Base-by-base conservation (phyloP, 2,329 filamentous ascomycete species). In the Arthrobotrys iridis region DNA sequence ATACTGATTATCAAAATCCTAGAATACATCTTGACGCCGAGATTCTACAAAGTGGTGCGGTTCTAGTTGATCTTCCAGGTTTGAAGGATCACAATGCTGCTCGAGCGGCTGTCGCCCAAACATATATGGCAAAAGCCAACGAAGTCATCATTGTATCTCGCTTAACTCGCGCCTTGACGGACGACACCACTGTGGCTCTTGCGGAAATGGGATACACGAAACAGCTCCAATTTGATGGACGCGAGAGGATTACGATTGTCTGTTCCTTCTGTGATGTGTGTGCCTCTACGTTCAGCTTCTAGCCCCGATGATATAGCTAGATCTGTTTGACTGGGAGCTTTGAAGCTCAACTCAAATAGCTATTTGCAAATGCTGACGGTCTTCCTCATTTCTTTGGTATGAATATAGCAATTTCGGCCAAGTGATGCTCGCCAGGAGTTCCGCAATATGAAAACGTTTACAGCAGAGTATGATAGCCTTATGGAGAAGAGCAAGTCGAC, bases 21-120 rank as follows among this genome's bases (percentile, higher is more conserved):
- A 75, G 70, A 26, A 63, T 75, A 6, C 26, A 75, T 41, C 46
- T 75, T 2, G 63, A 75, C 11, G 43, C 62, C 20, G 62, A 67
- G 5, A 26, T 68, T 6, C 37, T 75, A 2, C 2, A 52, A 13
- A 52, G 43, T 11, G 70, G 37, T 18, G 62, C 57, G 8, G 18
- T 68, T n/a, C 46, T 75, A 5, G 70, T 75, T 4, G 70, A 75
- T 15, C 33, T 75, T 1, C 70, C 63, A 13, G 70, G 70, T 5
- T 5, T 67, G 10, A 75, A 68, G 15, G 70, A 75, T 22, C 26
- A 59, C 33, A 75, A 75, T 26, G 63, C 70, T 2, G 70, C 70
- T 26, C 70, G 70, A 6, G 46, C 43, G 1, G 46, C 63, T 13
- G 63, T 75, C 2, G 63, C 70, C 4, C 37, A 63, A n/a, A 30